Evolutionary conservation across 345 rosid genomes (phyloP), one percentile per base, ranked within the genome.

Genomic region (Litchi chinensis): DNA sequence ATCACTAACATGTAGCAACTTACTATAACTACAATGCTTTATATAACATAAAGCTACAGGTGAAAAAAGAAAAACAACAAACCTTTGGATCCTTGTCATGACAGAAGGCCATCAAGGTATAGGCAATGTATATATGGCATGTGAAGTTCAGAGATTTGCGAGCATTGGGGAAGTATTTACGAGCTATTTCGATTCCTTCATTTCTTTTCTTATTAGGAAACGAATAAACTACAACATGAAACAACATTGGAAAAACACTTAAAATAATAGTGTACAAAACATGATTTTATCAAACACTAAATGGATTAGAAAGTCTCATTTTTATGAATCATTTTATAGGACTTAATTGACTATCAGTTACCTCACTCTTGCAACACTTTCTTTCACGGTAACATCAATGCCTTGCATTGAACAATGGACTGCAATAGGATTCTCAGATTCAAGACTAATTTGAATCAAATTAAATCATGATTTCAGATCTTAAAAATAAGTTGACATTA

Each of bases 11-110:
- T n/a, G 19, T 24, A 21, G 48, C 12, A 6, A 41, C n/a, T 11
- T 74, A 26, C 22, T 74, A 60, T 8, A 73, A n/a, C 2, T 12
- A 19, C 28, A 43, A 46, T 46, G 59, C 28, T 18, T 19, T 62
- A 76, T 59, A 11, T 8, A 24, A 67, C 37, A 65, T 19, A 41
- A 44, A 72, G 26, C 18, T 74, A 48, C 5, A 21, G 6, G 10
- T 39, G 73, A 56, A 19, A 71, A n/a, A 50, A 50, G 21, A 37
- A 26, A 26, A 26, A 26, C 28, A 26, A 26, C 64, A 40, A 48
- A 95, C 98, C 98, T 95, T 93, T 76, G 97, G 90, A 83, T 93
- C 91, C 86, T 95, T 95, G 90, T 93, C 93, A 70, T 90, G 91
- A 86, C 98, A 93, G 83, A 92, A 91, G 26, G 91, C 97, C 93